These are phyloP conservation scores for Lachnellula cervina DNA, from an alignment of 2,329 filamentous ascomycete species.

Conservation along the genomic window DNA sequence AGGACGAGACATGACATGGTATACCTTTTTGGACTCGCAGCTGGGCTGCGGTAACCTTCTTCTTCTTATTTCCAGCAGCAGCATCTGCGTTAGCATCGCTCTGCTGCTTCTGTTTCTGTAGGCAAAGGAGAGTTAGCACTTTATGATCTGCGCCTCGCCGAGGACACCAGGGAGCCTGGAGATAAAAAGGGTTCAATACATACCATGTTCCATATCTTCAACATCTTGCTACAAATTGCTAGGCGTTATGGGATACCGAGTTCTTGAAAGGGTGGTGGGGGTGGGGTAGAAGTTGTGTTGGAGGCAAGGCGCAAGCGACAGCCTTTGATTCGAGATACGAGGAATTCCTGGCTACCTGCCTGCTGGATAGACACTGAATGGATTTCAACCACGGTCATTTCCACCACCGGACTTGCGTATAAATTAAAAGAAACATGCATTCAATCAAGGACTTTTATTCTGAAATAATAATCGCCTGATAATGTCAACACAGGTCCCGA, in stretches of 20 bases:
- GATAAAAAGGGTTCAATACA: constrained; percentile 21
- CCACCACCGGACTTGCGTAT: not conserved
- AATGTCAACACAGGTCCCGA: too few relatives aligned
- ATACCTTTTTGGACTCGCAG: constrained; percentile 92
- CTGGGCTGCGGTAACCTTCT: constrained; percentile 97
- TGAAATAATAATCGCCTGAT: too few relatives aligned
- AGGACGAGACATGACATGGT: not conserved
- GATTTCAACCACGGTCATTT: not conserved
- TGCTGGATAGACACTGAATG: not conserved
- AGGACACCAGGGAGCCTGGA: not conserved
- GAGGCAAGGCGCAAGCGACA: not conserved
- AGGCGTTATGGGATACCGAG: not conserved
- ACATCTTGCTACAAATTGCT: constrained; percentile 57
- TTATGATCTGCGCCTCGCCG: not conserved
- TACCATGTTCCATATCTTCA: constrained; percentile 99
- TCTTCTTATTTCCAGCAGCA: constrained; percentile 76
- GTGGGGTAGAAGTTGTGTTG: not conserved
- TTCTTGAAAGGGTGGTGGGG: too few relatives aligned
- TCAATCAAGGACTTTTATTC: not conserved
- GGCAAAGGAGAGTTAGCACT: constrained; percentile 9
- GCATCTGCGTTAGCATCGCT: constrained; percentile 81
- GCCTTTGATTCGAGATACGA: too few relatives aligned
- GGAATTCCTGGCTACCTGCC: too few relatives aligned
- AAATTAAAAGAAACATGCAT: not conserved
- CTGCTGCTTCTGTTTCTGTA: constrained; percentile 91